Base-by-base conservation (phyloP, 2,329 filamentous ascomycete genomes). In the Colletotrichum camelliae region DNA sequence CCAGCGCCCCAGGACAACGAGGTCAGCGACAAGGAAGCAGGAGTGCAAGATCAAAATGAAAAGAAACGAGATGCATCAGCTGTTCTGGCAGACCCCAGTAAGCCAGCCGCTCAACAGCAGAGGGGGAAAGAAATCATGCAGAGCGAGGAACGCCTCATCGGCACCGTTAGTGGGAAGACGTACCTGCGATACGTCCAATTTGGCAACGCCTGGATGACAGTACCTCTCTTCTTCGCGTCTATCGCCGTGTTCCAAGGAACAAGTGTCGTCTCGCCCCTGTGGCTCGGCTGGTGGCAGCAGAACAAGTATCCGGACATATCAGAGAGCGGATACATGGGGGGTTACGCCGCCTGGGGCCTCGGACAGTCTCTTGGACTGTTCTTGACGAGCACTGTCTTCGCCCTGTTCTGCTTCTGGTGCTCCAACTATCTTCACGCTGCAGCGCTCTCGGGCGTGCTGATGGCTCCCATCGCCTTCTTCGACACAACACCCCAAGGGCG, bases 1-100 rank as follows among this genome's bases (percentile, higher is more conserved):
- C 39, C 39, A 10, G 39, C 39, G 18, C 4, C 2, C 39, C 39
- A 43, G 8, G 16, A 43, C 16, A 10, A 43, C 39, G 16, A 43
- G 10, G 39, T 10, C 8, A 16, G 1, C 18, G 16, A 16, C 1
- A 43, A 8, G 0, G 5, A n/a, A 4, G 18, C 18, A 9, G 39
- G 2, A 43, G 39, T 18, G 0, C 39, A 43, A n/a, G 18, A 4
- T 3, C 2, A 43, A 43, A n/a, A 43, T n/a, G 8, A 6, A n/a
- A 43, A 10, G 8, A n/a, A 43, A 43, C 16, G n/a, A 5, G 39
- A 3, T 43, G 3, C 3, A 43, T n/a, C 8, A 43, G 39, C 39
- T 43, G 4, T 43, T 10, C 8, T n/a, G 18, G 39, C 16, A 43
- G 39, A 4, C 18, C 18, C 39, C 1, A 0, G 16, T 3, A 43